Evolutionary conservation across 768 basidiomycete genomes (phyloP), one percentile per base, ranked within the genome.

Genomic region (Mycena galericulata): DNA sequence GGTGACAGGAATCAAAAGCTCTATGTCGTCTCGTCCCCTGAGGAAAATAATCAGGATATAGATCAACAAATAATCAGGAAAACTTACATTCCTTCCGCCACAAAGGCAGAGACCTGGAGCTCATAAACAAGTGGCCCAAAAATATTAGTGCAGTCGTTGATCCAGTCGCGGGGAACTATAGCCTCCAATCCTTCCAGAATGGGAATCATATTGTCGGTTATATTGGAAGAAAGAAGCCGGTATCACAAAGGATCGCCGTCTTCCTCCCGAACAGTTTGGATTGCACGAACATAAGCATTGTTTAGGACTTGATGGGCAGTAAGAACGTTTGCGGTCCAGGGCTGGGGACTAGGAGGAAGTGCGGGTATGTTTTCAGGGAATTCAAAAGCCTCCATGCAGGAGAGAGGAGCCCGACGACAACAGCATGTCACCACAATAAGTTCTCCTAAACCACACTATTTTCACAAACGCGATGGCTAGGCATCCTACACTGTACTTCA

Each of bases 271-370:
- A 66, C 36, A n/a, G 40, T 30, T 29, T 51, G 41, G 12, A 66
- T 49, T 0, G 65, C 56, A 3, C 49, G 56, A 10, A 27, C 18
- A n/a, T 59, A 66, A 11, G 49, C 30, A 8, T 66, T 38, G 29
- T 59, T 29, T 2, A 66, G 40, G 12, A 56, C 18, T 32, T 65
- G 43, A 1, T 26, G 9, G 9, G 24, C 65, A 14, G 65, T 9
- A 3, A 51, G 11, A 14, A 58, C 47, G 34, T 66, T 66, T n/a
- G 57, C 50, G 6, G 12, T 9, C 65, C 65, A 66, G 8, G 65
- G 49, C 18, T 30, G 20, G 3, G 10, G 20, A 50, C 26, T 36
- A 12, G 17, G 40, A 38, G 65, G 65, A 1, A 66, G 40, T 26
- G 50, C 29, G 27, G 65, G 56, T 6, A 66, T 9, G 2, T 26